Percentiles rank a stretch among this genome's conserved stretches.
These are phyloP conservation scores for Penicillium macrosclerotiorum DNA, from an alignment of 495 filamentous ascomycete species.

Conservation along the genomic window DNA sequence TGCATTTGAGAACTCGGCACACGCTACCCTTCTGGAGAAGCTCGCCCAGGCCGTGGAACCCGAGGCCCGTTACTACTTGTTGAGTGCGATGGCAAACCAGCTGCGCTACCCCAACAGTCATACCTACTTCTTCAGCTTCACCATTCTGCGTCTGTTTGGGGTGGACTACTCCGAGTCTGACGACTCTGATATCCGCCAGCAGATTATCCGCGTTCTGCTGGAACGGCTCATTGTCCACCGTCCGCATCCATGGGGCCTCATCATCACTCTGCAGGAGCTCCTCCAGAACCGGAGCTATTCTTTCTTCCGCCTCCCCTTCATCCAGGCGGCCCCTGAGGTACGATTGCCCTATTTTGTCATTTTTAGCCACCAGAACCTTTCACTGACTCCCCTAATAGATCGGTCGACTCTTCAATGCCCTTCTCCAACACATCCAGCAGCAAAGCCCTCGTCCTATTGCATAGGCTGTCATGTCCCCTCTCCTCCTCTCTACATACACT, in stretches of 20 bases:
- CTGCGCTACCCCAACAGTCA: constrained; percentile 85
- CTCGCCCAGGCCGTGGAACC: constrained; percentile 71
- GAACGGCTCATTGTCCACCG: constrained; percentile 87
- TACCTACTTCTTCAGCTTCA: constrained; percentile 90
- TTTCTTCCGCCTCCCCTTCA: constrained; percentile 91
- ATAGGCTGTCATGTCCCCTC: constrained; percentile 24
- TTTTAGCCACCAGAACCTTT: constrained; percentile 7
- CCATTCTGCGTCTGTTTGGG: constrained; percentile 83
- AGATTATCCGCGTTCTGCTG: constrained; percentile 81
- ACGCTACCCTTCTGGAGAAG: constrained; percentile 70
- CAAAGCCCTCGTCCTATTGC: constrained; percentile 46
- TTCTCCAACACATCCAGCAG: constrained; percentile 50
- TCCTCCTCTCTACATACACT: constrained; percentile 7
- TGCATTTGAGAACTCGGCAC: constrained; percentile 71
- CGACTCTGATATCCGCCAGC: constrained; percentile 79
- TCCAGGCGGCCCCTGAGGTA: constrained; percentile 86
- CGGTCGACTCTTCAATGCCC: constrained; percentile 49
- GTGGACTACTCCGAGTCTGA: constrained; percentile 72
- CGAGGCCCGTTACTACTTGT: constrained; percentile 79
- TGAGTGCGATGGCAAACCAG: constrained; percentile 85
- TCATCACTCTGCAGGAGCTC: constrained; percentile 86
- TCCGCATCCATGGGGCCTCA: constrained; percentile 94
- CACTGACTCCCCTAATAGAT: constrained; percentile 29
- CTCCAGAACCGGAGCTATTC: constrained; percentile 83
- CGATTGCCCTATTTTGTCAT: constrained; percentile 8